Percentiles rank a stretch among this genome's conserved stretches.
Evolutionary conservation across 805 yeast genomes (phyloP).

Genomic region (Metschnikowia vanudenii): DNA sequence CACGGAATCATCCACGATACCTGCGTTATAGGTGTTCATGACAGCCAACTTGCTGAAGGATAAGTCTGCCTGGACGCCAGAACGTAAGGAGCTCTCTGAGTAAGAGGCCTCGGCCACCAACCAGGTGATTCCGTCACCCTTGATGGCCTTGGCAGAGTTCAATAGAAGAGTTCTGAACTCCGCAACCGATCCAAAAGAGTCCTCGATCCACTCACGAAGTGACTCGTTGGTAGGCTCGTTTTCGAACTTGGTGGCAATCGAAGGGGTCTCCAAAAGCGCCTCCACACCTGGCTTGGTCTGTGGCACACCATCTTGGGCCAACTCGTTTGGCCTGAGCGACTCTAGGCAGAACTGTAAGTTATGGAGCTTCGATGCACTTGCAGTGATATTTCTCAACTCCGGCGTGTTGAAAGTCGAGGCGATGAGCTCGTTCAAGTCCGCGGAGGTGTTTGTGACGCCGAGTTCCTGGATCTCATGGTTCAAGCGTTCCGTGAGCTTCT

Average conservation of each 20-base stretch:
- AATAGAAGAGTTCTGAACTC: conserved; percentile 73
- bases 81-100: conserved; percentile 27
- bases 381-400: conserved; percentile 43
- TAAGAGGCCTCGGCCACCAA: conserved; percentile 59
- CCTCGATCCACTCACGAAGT: conserved; percentile 48
- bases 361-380: conserved; percentile 47
- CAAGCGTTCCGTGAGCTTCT: conserved; percentile 37
- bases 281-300: conserved; percentile 21
- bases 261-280: conserved; percentile 48
- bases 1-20: conserved; percentile 68
- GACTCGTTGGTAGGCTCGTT: conserved; percentile 36
- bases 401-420: conserved; percentile 45
- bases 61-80: conserved; percentile 20
- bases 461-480: conserved; percentile 35
- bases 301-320: not conserved
- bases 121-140: conserved; percentile 93
- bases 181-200: conserved; percentile 70
- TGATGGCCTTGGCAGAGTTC: conserved; percentile 65
- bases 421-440: conserved; percentile 33
- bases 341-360: conserved; percentile 51
- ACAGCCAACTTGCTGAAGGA: conserved; percentile 54
- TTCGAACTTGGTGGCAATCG: conserved; percentile 26
- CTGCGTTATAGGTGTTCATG: conserved; percentile 85
- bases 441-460: conserved; percentile 28
- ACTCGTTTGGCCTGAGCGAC: conserved; percentile 32